Base-by-base conservation (phyloP, 2,329 filamentous ascomycete species). In the Neocucurbitaria cava region DNA sequence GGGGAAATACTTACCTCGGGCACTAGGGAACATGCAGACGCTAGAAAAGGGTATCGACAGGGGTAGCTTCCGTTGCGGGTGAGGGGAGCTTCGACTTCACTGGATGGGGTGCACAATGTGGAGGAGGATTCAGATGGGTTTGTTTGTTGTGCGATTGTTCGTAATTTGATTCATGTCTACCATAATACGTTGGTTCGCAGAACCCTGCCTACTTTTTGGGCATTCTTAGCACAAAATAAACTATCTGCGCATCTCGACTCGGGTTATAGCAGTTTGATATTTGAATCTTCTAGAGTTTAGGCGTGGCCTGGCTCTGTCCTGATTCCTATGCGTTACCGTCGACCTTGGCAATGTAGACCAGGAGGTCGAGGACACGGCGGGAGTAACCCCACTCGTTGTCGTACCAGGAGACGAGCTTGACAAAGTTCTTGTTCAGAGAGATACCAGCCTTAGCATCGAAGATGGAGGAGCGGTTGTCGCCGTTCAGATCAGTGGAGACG, bases 361-460 rank as follows among this genome's bases (percentile, higher is more conserved):
- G 61, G 57, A 82, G 80, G 72, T 82, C 80, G 61, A 82, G 76
- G 56, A 82, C 80, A 79, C 80, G 95, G 84, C 93, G 93, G 81
- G 91, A 96, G 90, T 99, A 98, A 77, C 93, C 95, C 92, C 93
- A 97, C 88, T 98, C 94, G 87, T 98, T 98, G 87, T 96, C 92
- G 83, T 96, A 96, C 95, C 94, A 98, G 74, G 89, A 89, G 79
- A 97, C 90, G 62, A 99, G 87, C 90, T 99, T 99, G 87, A 96
- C 88, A 80, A 98, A 98, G 89, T 97, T 93, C 76, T 92, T 82
- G 88, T 98, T 99, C 73, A 99, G 89, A 68, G 93, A 90, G 82
- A 99, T 98, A 87, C 95, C 95, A 59, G 95, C 95, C 90, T 96
- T 96, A 81, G 92, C 93, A 80, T 99, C 95, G 82, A 99, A 97